Evolutionary conservation across 1,284 basidiomycete species (phyloP).

Genomic region (Pseudozyma tsukubaensis): DNA sequence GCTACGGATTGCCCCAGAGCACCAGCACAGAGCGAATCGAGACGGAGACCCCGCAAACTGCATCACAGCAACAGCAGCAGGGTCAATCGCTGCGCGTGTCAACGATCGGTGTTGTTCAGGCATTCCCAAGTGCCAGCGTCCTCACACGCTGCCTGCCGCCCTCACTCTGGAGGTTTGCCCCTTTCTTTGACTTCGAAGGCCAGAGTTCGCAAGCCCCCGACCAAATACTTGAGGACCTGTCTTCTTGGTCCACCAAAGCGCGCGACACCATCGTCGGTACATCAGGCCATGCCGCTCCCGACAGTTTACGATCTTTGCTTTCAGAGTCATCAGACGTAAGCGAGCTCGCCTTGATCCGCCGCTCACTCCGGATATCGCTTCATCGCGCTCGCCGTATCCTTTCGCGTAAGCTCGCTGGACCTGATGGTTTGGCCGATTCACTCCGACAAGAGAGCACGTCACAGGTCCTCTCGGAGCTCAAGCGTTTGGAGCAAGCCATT

Average conservation of each 20-base stretch:
- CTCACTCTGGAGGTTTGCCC: slow-evolving; percentile 25
- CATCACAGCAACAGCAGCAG: not conserved
- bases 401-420: slow-evolving; percentile 14
- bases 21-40: not conserved
- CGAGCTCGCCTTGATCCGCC: slow-evolving; percentile 23
- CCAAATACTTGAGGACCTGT: slow-evolving; percentile 12
- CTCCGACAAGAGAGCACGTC: slow-evolving; percentile 5
- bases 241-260: slow-evolving; percentile 31
- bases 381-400: slow-evolving; percentile 28
- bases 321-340: slow-evolving; percentile 25
- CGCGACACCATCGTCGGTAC: slow-evolving; percentile 25
- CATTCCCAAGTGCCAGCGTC: slow-evolving; percentile 36
- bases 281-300: slow-evolving; percentile 7
- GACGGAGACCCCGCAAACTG: not conserved
- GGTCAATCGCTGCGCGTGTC: slow-evolving; percentile 23
- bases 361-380: slow-evolving; percentile 20
- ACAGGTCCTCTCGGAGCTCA: slow-evolving; percentile 19
- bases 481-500: slow-evolving; percentile 22
- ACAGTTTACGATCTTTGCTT: slow-evolving; percentile 20
- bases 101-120: slow-evolving; percentile 25
- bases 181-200: slow-evolving; percentile 21
- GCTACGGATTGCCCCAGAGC: slow-evolving; percentile 23
- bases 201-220: not conserved
- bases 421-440: not conserved
- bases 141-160: slow-evolving; percentile 41